Evolutionary conservation across 1,284 basidiomycete genomes (phyloP).

Genomic region (Fomitopsis schrenkii): DNA sequence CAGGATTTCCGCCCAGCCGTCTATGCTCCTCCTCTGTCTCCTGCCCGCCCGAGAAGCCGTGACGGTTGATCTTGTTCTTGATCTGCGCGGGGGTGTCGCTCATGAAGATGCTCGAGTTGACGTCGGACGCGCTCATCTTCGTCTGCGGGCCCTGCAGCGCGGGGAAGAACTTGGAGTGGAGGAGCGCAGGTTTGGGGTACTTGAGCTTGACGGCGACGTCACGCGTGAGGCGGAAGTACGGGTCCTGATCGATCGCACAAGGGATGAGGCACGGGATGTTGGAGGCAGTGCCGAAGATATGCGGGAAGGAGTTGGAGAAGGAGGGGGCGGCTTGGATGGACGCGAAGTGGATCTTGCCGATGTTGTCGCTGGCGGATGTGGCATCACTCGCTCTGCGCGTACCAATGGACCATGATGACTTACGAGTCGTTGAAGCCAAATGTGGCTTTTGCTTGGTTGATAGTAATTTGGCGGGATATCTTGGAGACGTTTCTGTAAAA

Average conservation of each 20-base stretch:
- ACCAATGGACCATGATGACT: constrained; percentile 28
- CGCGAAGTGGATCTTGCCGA: constrained; percentile 97
- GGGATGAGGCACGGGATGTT: constrained; percentile 95
- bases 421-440: constrained; percentile 96
- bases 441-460: constrained; percentile 91
- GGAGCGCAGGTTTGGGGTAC: constrained; percentile 90
- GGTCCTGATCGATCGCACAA: constrained; percentile 97
- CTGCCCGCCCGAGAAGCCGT: constrained; percentile 87
- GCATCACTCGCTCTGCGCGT: neutral
- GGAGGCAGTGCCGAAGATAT: constrained; percentile 86
- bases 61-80: constrained; percentile 97
- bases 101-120: constrained; percentile 94
- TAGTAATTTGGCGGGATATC: constrained; percentile 90
- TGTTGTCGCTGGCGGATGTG: constrained; percentile 73
- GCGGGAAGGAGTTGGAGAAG: constrained; percentile 98
- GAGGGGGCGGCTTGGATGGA: constrained; percentile 96
- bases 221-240: constrained; percentile 96
- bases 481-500: constrained; percentile 96
- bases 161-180: constrained; percentile 98
- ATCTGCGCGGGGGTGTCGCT: constrained; percentile 90
- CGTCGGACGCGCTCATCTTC: constrained; percentile 97
- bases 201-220: constrained; percentile 93
- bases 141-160: constrained; percentile 97
- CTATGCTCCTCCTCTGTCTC: constrained; percentile 96
- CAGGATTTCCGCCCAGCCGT: constrained; percentile 85